These are phyloP conservation scores for Lentinus tigrinus DNA, from an alignment of 768 basidiomycete species.

Conservation along the genomic window DNA sequence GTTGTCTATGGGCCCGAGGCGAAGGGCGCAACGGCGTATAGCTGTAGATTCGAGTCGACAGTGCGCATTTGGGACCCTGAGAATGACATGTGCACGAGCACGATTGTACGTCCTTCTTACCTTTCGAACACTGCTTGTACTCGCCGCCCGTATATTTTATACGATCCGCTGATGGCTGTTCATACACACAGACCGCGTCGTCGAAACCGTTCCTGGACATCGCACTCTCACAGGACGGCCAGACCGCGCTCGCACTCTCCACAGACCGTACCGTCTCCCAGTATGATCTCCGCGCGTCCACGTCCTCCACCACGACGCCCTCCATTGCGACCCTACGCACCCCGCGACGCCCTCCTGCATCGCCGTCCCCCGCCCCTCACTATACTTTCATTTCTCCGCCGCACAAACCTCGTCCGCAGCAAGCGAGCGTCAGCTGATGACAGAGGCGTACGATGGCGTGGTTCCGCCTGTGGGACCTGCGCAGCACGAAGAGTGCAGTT, in stretches of 20 bases:
- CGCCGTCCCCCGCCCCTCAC: slow-evolving; percentile 14
- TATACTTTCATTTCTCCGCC: slow-evolving; percentile 7
- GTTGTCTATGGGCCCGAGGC: slow-evolving; percentile 50
- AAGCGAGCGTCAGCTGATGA: slow-evolving; percentile 56
- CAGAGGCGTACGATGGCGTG: slow-evolving; percentile 76
- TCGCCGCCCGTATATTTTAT: too few relatives aligned
- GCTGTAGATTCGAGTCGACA: slow-evolving; percentile 88
- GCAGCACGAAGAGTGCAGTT: slow-evolving; percentile 64
- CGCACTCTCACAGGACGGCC: slow-evolving; percentile 43
- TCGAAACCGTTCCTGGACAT: slow-evolving; percentile 77
- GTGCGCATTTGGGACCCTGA: slow-evolving; percentile 87
- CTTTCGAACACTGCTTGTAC: too few relatives aligned
- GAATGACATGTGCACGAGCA: slow-evolving; percentile 65
- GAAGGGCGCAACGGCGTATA: slow-evolving; percentile 50
- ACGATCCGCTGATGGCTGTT: neutral
- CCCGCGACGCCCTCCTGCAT: slow-evolving; percentile 69
- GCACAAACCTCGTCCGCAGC: neutral
- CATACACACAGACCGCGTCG: slow-evolving; percentile 56
- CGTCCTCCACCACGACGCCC: slow-evolving; percentile 30
- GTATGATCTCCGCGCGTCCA: slow-evolving; percentile 60
- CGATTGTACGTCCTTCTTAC: slow-evolving; percentile 52
- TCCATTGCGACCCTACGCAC: slow-evolving; percentile 47
- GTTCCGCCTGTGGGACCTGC: slow-evolving; percentile 78
- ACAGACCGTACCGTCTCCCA: slow-evolving; percentile 73
- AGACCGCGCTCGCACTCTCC: slow-evolving; percentile 57